These are phyloP conservation scores for Scenedesmus sp. DNA, from an alignment of 163 green algal species.

Conservation along the genomic window DNA sequence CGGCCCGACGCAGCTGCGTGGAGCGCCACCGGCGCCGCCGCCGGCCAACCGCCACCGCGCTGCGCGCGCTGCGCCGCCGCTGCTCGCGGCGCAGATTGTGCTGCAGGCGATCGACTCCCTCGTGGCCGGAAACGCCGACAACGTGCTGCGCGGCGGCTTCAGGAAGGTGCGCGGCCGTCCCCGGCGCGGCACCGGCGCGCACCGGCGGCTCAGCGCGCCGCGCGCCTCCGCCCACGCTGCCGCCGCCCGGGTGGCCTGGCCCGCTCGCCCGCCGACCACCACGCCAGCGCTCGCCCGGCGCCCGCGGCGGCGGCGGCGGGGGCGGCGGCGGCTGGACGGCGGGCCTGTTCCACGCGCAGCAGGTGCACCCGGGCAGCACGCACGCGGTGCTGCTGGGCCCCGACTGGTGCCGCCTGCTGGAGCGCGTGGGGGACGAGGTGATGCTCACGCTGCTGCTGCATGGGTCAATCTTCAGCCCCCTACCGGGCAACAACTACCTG, in stretches of 20 bases:
- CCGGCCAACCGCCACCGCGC: background rate
- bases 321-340: background rate
- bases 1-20: background rate
- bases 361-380: conserved; percentile 17
- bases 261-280: background rate
- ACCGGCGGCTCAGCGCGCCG: too few relatives aligned
- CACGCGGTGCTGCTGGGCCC: conserved; percentile 36
- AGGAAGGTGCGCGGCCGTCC: conserved; percentile 26
- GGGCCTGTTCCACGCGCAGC: conserved; percentile 34
- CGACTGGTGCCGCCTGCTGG: conserved; percentile 72
- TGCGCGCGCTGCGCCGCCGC: background rate
- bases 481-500: conserved; percentile 65
- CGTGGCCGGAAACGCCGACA: conserved; percentile 40
- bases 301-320: background rate
- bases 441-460: conserved; percentile 84
- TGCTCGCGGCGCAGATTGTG: conserved; percentile 36
- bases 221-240: too few relatives aligned
- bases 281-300: background rate
- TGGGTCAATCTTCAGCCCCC: conserved; percentile 64
- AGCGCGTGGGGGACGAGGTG: conserved; percentile 71
- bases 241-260: background rate
- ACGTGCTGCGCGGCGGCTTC: conserved; percentile 51
- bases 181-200: background rate
- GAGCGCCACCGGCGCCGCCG: background rate
- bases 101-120: conserved; percentile 52